A percentile compares a stretch with the other conserved stretches of the same genome.
Conservation (phyloP, 2,329 filamentous ascomycete genomes). For the Cercospora zeina region DNA sequence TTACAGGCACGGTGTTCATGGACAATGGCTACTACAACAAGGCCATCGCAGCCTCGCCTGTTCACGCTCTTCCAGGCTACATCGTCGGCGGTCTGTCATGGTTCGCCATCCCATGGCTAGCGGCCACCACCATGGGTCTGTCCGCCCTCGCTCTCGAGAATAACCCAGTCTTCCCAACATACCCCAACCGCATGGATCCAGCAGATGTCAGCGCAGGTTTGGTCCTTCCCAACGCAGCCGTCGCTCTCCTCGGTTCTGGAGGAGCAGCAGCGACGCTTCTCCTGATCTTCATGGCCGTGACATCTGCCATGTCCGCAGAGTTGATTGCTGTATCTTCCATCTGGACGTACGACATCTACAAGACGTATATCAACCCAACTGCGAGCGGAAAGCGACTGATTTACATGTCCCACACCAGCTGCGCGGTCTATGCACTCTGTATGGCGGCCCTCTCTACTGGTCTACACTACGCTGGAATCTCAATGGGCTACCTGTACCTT, state of each 20-base stretch:
- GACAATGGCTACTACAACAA: slow-evolving; percentile 85
- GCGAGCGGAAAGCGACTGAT: slow-evolving; percentile 77
- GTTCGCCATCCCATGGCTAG: slow-evolving; percentile 92
- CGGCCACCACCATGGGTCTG: slow-evolving; percentile 84
- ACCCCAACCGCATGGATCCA: slow-evolving; percentile 67
- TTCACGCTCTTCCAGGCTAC: slow-evolving; percentile 82
- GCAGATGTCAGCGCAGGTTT: slow-evolving; percentile 79
- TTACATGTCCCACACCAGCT: slow-evolving; percentile 73
- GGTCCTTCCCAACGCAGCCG: slow-evolving; percentile 80
- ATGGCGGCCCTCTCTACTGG: slow-evolving; percentile 79
- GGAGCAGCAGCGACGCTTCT: slow-evolving; percentile 77
- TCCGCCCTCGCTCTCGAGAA: slow-evolving; percentile 76
- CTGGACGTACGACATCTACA: slow-evolving; percentile 84
- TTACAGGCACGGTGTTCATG: slow-evolving; percentile 72
- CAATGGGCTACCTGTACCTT: slow-evolving; percentile 85
- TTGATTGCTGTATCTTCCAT: slow-evolving; percentile 86
- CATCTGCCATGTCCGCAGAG: slow-evolving; percentile 77
- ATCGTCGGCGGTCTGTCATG: slow-evolving; percentile 82
- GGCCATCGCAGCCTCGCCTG: slow-evolving; percentile 82
- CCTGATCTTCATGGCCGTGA: slow-evolving; percentile 88
- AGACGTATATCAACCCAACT: slow-evolving; percentile 77
- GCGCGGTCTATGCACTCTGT: slow-evolving; percentile 70
- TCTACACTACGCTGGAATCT: slow-evolving; percentile 61
- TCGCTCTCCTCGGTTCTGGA: slow-evolving; percentile 77
- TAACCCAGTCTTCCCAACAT: slow-evolving; percentile 70